These are phyloP conservation scores for Glomus cerebriforme DNA, from an alignment of 192 early-diverging fungal species.

Conservation along the genomic window DNA sequence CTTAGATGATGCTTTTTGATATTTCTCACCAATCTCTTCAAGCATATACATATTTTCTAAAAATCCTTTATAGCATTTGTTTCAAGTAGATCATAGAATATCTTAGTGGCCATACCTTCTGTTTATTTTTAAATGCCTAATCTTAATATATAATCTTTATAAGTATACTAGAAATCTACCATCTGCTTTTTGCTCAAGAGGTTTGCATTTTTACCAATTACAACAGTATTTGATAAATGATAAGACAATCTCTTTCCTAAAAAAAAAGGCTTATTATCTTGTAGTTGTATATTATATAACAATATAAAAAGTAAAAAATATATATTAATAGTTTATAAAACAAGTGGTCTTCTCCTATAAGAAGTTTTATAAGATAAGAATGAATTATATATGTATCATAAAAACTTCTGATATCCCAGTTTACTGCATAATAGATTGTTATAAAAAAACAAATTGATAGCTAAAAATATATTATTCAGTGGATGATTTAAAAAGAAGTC, in stretches of 20 bases:
- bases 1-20: neutral
- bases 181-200: constrained; percentile 13
- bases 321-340: constrained; percentile 7
- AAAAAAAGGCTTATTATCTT: neutral
- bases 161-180: neutral
- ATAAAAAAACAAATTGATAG: constrained; percentile 21
- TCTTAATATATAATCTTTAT: constrained; percentile 6
- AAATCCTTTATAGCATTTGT: constrained; percentile 5
- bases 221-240: constrained; percentile 13
- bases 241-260: constrained; percentile 11
- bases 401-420: constrained; percentile 17
- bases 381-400: constrained; percentile 27
- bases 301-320: neutral
- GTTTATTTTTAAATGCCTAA: constrained; percentile 15
- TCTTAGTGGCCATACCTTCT: neutral
- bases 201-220: neutral
- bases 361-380: constrained; percentile 28
- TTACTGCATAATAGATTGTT: constrained; percentile 30
- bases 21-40: constrained; percentile 17
- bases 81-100: constrained; percentile 10
- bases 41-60: constrained; percentile 16
- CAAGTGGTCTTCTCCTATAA: constrained; percentile 13
- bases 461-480: constrained; percentile 22
- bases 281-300: neutral
- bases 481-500: constrained; percentile 8